A percentile compares a stretch with the other conserved stretches of the same genome.
phyloP scores from a whole-genome alignment of 192 early-diverging fungal genomes.

The Piromyces finnis region DNA sequence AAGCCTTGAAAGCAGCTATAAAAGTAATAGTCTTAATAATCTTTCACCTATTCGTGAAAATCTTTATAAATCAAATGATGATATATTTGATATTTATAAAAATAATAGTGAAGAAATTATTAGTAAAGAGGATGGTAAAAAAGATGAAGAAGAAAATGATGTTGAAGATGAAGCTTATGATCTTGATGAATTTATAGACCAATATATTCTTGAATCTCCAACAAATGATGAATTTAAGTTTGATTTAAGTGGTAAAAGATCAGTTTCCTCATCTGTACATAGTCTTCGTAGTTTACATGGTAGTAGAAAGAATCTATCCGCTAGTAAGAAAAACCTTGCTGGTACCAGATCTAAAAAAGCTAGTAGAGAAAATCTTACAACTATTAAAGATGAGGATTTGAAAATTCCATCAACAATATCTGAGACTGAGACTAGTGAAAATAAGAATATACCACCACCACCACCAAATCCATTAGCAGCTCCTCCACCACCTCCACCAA shows the following conservation, averaged over 20 bases:
- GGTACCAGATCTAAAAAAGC: not conserved
- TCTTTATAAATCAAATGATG: not conserved
- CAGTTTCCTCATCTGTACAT: not conserved
- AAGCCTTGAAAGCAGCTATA: not conserved
- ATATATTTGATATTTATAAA: not conserved
- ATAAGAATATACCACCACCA: not conserved
- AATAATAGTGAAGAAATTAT: not conserved
- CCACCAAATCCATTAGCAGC: not conserved
- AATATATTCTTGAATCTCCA: not conserved
- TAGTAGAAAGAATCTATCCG: not conserved
- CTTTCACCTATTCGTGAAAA: not conserved
- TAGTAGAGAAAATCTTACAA: slow-evolving; percentile 1
- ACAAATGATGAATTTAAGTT: not conserved
- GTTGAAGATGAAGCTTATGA: not conserved
- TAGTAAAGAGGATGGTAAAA: no score
- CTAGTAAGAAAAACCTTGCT: not conserved
- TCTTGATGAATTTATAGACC: not conserved
- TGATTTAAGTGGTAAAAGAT: not conserved
- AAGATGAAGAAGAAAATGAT: no score
- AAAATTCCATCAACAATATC: not conserved
- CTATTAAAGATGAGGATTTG: not conserved
- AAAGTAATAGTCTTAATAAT: not conserved
- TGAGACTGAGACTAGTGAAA: not conserved
- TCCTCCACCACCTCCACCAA: slow-evolving; percentile 10
- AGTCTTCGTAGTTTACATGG: not conserved